These are phyloP conservation scores for Tremellales sp. DNA, from an alignment of 1,284 basidiomycete species.

Conservation along the genomic window DNA sequence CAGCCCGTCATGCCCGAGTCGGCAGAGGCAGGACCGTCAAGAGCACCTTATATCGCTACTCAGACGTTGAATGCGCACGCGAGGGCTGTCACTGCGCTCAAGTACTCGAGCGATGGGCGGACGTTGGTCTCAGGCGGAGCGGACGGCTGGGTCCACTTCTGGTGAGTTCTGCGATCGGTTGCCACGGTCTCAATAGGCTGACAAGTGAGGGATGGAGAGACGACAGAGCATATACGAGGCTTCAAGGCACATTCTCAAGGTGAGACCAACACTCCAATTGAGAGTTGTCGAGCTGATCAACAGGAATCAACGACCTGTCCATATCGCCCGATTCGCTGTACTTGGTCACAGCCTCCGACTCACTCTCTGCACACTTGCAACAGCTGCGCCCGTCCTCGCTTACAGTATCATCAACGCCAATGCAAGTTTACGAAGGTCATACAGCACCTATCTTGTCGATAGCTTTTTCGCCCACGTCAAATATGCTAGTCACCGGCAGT, in stretches of 20 bases:
- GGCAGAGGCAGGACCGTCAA: constrained; percentile 26
- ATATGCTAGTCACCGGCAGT: constrained; percentile 83
- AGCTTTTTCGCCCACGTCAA: constrained; percentile 82
- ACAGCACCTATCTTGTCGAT: constrained; percentile 92
- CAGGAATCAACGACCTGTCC: constrained; percentile 79
- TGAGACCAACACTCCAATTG: background rate
- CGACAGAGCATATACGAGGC: background rate
- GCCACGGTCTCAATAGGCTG: background rate
- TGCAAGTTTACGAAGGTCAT: constrained; percentile 67
- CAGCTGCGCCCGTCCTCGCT: constrained; percentile 8
- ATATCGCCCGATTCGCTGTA: constrained; percentile 78
- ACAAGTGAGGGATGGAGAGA: background rate
- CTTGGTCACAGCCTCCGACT: constrained; percentile 85
- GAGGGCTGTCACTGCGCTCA: constrained; percentile 47
- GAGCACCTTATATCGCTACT: constrained; percentile 25
- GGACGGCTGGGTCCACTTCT: constrained; percentile 47
- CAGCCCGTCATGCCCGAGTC: background rate
- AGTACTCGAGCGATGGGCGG: constrained; percentile 50
- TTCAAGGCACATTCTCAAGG: background rate
- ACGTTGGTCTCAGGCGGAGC: constrained; percentile 48
- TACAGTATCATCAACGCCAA: background rate
- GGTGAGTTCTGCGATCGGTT: constrained; percentile 16
- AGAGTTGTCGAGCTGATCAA: background rate
- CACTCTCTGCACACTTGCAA: constrained; percentile 72
- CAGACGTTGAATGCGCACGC: constrained; percentile 50